Evolutionary conservation across 148 eudicot genomes (phyloP), one percentile per base, ranked within the genome.

Genomic region (Oxyria digyna): DNA sequence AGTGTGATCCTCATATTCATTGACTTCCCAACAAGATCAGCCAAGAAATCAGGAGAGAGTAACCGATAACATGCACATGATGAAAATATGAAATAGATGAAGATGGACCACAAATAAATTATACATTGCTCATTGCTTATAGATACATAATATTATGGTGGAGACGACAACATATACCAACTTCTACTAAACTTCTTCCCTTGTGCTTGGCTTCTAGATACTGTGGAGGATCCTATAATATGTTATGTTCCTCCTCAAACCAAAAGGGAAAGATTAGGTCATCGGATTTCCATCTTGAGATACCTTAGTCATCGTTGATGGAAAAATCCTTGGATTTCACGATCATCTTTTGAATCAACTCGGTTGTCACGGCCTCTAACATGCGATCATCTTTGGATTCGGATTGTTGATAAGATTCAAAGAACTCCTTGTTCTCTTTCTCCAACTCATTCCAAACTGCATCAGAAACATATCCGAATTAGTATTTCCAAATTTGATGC

Each of bases 371-470:
- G 3, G 85, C 83, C 52, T 87, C 93, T 0, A 86, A 76, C 85
- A 85, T 79, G 18, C 83, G 77, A 8, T 81, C 79, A 10, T 79
- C 74, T 41, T 80, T 81, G 67, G 72, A 76, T 24, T 76, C 83
- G 1, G 85, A 79, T 59, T 79, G 73, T 4, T 80, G 48, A 71
- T 90, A 90, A 0, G 84, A 75, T 69, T 87, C 80, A n/a, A 90
- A 90, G 76, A 90, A 90, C 64, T 84, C 94, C 71, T 74, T 85
- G 82, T 90, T 90, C 74, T 85, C 94, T 72, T 90, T 90, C 82
- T 86, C 89, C 40, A 90, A 67, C 76, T 87, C 97, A 1, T 76
- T 84, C 97, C 97, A 90, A 38, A 90, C 97, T 90, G 81, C 75
- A 43, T 43, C 4, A 14, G n/a, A 43, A 43, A 43, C 15, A 1